Base-by-base conservation (phyloP, 192 early-diverging fungal genomes). In the Piromyces sp. region DNA sequence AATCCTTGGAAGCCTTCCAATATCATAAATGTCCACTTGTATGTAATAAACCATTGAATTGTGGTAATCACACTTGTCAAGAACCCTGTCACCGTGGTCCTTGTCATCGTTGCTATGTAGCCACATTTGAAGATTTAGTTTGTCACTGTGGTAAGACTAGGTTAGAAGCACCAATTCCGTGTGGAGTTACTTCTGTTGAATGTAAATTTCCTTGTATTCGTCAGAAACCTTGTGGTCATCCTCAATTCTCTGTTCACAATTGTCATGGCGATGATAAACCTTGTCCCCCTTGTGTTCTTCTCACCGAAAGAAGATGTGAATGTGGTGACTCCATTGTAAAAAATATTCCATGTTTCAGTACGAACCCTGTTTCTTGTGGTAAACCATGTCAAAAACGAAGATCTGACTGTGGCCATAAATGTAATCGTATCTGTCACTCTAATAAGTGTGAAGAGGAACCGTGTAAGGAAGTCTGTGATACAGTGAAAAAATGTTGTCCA, bases 251-350 rank as follows among this genome's bases (percentile, higher is more conserved):
- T 16, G 83, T 85, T 37, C 97, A 98, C 82, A 87, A 91, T 79
- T 98, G 97, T 86, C 97, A 98, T 85, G 87, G 91, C 3, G 95
- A 95, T 82, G 86, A 85, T n/a, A 92, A 91, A 79, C 89, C 94
- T 4, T 98, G 97, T 51, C 95, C 97, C 15, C 96, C 96, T 29
- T 98, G 97, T 86, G 87, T 95, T 22, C 88, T 94, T 58, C 91
- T 98, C 51, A 94, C 95, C 0, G 85, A 89, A 13, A 88, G 92
- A 38, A 82, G 80, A 81, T 95, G 94, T 82, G 19, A 68, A 68
- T 68, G 51, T 68, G 51, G 51, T 68, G 51, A 26, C 9, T 68
- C 51, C 9, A 68, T 68, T 26, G 51, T 68, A n/a, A 68, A 68
- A n/a, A 68, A 68, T 68, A 68, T 68, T 11, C 51, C 51, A n/a